These are phyloP conservation scores for Physcomitrium patens DNA, from an alignment of 225 moss, liverwort and hornwort species.

Conservation along the genomic window DNA sequence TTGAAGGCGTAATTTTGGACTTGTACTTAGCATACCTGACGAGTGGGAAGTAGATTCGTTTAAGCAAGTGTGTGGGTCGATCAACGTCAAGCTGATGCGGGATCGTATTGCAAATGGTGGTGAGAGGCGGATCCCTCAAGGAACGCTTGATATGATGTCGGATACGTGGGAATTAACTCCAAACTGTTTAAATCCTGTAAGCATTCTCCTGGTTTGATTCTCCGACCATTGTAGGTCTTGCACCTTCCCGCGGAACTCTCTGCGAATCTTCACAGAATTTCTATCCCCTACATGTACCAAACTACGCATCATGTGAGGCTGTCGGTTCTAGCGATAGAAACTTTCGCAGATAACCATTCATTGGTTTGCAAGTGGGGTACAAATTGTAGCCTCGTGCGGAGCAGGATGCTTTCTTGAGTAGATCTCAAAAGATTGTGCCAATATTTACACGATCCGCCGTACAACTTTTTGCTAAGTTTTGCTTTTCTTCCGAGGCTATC, in stretches of 20 bases:
- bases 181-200: slow-evolving; percentile 67
- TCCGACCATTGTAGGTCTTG: not conserved
- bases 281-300: too few relatives aligned
- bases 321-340: not conserved
- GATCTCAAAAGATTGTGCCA: too few relatives aligned
- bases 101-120: slow-evolving; percentile 70
- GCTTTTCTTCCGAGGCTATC: too few relatives aligned
- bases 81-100: slow-evolving; percentile 69
- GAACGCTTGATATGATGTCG: slow-evolving; percentile 62
- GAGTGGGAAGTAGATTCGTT: not conserved
- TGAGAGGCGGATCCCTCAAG: slow-evolving; percentile 73
- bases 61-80: slow-evolving; percentile 21
- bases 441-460: too few relatives aligned
- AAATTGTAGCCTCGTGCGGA: too few relatives aligned
- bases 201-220: not conserved
- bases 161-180: slow-evolving; percentile 73
- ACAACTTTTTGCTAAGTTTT: too few relatives aligned
- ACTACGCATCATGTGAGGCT: not conserved
- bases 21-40: not conserved
- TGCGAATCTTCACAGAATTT: not conserved
- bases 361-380: too few relatives aligned
- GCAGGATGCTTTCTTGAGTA: too few relatives aligned
- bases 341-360: too few relatives aligned
- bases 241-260: not conserved
- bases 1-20: not conserved